A percentile compares a stretch with the other conserved stretches of the same genome.
phyloP scores from a whole-genome alignment of 1,139 yeast genomes.

The Sugiyamaella neomexicana region DNA sequence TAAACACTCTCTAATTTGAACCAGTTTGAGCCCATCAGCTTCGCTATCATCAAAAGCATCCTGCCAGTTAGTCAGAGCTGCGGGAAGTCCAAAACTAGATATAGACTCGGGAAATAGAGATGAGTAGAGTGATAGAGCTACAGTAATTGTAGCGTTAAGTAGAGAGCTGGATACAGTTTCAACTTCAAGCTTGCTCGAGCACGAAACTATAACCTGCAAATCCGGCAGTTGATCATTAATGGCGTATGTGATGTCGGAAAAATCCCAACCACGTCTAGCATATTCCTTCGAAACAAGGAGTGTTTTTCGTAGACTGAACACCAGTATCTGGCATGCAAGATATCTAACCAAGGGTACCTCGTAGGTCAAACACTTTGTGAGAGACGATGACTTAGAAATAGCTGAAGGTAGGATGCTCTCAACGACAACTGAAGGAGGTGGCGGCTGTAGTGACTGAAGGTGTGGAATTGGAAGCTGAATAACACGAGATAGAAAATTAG shows the following conservation, averaged over 20 bases:
- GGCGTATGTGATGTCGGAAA: slow-evolving; percentile 42
- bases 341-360: slow-evolving; percentile 63
- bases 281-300: slow-evolving; percentile 44
- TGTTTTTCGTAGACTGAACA: slow-evolving; percentile 56
- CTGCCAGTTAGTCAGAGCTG: slow-evolving; percentile 22
- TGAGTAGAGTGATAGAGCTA: slow-evolving; percentile 26
- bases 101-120: slow-evolving; percentile 30
- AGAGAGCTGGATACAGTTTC: neutral
- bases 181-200: neutral
- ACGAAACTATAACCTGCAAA: slow-evolving; percentile 40
- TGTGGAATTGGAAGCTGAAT: slow-evolving; percentile 56
- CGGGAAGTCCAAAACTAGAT: slow-evolving; percentile 29
- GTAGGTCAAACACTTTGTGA: slow-evolving; percentile 57
- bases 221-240: slow-evolving; percentile 52
- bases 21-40: slow-evolving; percentile 33
- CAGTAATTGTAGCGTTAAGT: slow-evolving; percentile 9
- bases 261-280: slow-evolving; percentile 45
- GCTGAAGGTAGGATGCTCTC: slow-evolving; percentile 69
- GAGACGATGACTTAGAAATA: slow-evolving; percentile 51
- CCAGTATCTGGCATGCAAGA: slow-evolving; percentile 60
- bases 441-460: slow-evolving; percentile 28
- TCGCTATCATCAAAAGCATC: slow-evolving; percentile 16
- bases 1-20: slow-evolving; percentile 37
- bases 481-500: slow-evolving; percentile 59
- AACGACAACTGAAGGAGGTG: slow-evolving; percentile 40